These are phyloP conservation scores for Tetrahymena thermophila DNA, from an alignment of 73 alveolate genomes.

Conservation along the genomic window DNA sequence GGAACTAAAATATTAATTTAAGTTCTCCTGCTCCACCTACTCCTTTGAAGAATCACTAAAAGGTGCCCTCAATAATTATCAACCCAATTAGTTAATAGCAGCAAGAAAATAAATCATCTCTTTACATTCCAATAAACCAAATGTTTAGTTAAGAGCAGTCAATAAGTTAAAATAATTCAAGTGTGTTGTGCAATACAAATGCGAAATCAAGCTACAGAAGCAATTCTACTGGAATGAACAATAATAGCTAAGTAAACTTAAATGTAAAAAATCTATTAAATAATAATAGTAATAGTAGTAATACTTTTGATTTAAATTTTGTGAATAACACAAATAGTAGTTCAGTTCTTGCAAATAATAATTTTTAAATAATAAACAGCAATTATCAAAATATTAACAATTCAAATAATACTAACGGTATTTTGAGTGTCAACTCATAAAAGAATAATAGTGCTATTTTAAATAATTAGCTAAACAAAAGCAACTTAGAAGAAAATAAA, in stretches of 20 bases:
- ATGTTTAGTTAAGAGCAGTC: not conserved
- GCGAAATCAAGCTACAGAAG: not conserved
- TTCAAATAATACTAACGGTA: not conserved
- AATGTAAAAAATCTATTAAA: not conserved
- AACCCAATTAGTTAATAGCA: not conserved
- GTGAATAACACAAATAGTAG: not conserved
- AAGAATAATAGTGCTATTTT: not conserved
- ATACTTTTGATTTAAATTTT: not conserved
- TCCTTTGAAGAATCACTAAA: not conserved
- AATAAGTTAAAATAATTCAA: not conserved
- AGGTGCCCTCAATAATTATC: not conserved
- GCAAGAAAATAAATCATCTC: not conserved
- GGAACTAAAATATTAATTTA: not conserved
- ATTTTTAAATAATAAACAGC: not conserved
- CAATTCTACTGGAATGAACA: not conserved
- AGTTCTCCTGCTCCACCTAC: not conserved
- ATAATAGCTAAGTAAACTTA: not conserved
- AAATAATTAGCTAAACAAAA: not conserved
- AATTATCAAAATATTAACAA: not conserved
- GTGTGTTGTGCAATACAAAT: not conserved
- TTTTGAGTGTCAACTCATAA: not conserved
- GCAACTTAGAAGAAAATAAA: not conserved
- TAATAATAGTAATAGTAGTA: not conserved
- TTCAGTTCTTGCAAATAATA: not conserved
- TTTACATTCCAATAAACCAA: not conserved